Base-by-base conservation (phyloP, 2,329 filamentous ascomycete genomes). In the Rasamsonia emersonii region DNA sequence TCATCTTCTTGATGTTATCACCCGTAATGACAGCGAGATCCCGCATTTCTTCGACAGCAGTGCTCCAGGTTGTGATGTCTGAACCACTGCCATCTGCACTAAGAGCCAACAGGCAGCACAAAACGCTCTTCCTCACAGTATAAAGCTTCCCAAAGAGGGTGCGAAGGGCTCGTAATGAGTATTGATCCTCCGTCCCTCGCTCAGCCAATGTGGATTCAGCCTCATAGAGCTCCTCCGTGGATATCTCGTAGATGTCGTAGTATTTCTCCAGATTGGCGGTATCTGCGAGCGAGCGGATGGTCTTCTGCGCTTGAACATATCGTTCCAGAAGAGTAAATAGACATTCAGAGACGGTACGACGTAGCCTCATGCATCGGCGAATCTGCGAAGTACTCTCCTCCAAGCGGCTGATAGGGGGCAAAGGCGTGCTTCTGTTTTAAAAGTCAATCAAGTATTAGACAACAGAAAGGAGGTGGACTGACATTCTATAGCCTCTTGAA, bases 361-460 rank as follows among this genome's bases (percentile, higher is more conserved):
- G 82, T 21, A 98, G 65, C 40, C 85, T 76, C 40, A 79, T 66
- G 52, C 91, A 98, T 50, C 86, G 79, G 45, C 86, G 74, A 5
- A 70, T 74, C 53, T 93, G 83, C 8, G n/a, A n/a, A 25, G 77
- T 77, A 38, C 78, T 78, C 45, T 93, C 86, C 54, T 98, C 91
- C 18, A 98, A 69, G 27, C 89, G 77, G 44, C 83, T 93, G 38
- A 95, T 82, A n/a, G 91, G 91, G 5, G 91, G 89, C 20, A 96
- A 63, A 15, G 88, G 89, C 10, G 78, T 81, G 67, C 85, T 93
- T 62, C 85, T 93, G 48, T 33, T 37, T 19, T 23, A 33, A 49
- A 35, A 30, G 34, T 33, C 27, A 28, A 16, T 29, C 26, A 9
- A 6, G 27, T 3, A 14, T 50, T 30, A 50, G 28, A 38, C 37